Evolutionary conservation across 129 eudicot species (phyloP), one percentile per base, ranked within the genome.

Genomic region (Tagetes patula): DNA sequence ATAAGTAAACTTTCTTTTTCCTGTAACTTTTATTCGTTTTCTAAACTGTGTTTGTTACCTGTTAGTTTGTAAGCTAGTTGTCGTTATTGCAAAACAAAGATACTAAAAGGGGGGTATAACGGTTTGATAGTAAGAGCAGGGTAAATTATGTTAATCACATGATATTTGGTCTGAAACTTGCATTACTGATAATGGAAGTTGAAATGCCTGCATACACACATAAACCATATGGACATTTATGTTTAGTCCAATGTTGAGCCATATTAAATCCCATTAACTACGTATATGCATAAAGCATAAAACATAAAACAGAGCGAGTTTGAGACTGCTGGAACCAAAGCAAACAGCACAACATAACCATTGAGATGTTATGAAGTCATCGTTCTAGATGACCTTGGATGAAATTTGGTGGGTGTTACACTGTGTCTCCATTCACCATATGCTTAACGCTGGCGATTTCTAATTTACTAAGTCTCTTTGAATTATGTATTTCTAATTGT

Each of bases 1-100:
- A 72, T 62, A 47, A 14, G n/a, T 61, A 38, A 38, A 72, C 69
- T 59, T 32, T 0, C 27, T 31, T n/a, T 45, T 72, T 59, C 39
- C 58, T 43, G 14, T 38, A 52, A 11, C 14, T 36, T 37, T 0
- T 3, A 30, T 31, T 41, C 13, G 13, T 32, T 43, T 43, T 59
- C n/a, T 42, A 12, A 54, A 54, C 14, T 36, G 11, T 40, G 65
- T 54, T 39, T 40, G 43, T 30, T 10, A 55, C 8, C 39, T 70
- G 11, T 30, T 20, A 20, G 59, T 20, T 55, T 71, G 75, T 71
- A 71, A 58, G 9, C 8, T 41, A 56, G 8, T 43, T 36, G 34
- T 52, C 56, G 36, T 43, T 58, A 53, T 53, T 20, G 11, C 59
- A 53, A 53, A 53, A 32, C 59, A 53, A 53, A 53, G 32, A 53